Evolutionary conservation across 768 basidiomycete genomes (phyloP).

Genomic region (Lyophyllum shimeji): DNA sequence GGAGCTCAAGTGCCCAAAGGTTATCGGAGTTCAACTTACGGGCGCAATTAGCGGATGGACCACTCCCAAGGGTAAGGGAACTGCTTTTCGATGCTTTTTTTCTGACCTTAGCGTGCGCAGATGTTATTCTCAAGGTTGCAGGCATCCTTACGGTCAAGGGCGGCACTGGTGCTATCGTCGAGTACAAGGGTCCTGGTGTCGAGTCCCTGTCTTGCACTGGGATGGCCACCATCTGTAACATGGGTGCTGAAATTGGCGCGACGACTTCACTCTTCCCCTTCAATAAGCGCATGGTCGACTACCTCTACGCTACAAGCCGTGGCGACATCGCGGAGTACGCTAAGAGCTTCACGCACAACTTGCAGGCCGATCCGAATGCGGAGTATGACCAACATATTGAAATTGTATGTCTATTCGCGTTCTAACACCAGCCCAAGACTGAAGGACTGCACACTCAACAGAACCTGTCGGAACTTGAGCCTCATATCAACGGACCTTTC

Average conservation of each 20-base stretch:
- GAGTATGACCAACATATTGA: slow-evolving; percentile 95
- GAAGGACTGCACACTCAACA: slow-evolving; percentile 25
- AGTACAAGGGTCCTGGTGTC: slow-evolving; percentile 94
- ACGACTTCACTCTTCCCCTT: slow-evolving; percentile 99
- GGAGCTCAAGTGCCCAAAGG: slow-evolving; percentile 99
- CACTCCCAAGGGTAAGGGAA: slow-evolving; percentile 80
- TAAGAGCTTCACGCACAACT: slow-evolving; percentile 84
- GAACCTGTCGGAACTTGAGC: slow-evolving; percentile 97
- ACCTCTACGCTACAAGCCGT: slow-evolving; percentile 95
- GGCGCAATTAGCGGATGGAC: slow-evolving; percentile 98
- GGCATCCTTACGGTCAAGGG: slow-evolving; percentile 99
- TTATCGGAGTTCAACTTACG: slow-evolving; percentile 95
- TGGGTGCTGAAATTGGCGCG: slow-evolving; percentile 99
- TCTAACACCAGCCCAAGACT: background rate
- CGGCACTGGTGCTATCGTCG: slow-evolving; percentile 97
- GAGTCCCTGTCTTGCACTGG: slow-evolving; percentile 97
- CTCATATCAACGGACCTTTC: slow-evolving; percentile 99
- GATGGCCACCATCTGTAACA: slow-evolving; percentile 99
- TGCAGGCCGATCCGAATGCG: slow-evolving; percentile 81
- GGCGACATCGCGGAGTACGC: slow-evolving; percentile 87
- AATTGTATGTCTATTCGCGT: slow-evolving; percentile 55
- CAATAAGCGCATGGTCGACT: slow-evolving; percentile 92
- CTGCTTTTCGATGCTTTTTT: background rate
- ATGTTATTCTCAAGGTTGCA: slow-evolving; percentile 98
- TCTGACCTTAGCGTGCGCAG: slow-evolving; percentile 35